Evolutionary conservation across 441 rosid species (phyloP).

Genomic region (Syzygium malaccense): DNA sequence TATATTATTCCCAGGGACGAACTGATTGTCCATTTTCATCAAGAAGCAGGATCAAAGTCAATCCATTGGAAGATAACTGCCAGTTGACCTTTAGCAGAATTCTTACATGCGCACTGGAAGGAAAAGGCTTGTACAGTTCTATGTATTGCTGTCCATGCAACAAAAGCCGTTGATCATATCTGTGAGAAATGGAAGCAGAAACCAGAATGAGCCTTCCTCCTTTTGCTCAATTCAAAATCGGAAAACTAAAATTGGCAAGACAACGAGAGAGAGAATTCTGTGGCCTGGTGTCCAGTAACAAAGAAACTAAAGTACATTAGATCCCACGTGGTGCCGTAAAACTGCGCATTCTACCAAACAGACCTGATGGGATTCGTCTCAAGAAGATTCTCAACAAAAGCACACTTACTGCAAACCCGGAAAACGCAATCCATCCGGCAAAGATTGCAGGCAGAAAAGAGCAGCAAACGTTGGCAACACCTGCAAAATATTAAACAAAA

Average conservation of each 20-base stretch:
- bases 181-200: constrained; percentile 14
- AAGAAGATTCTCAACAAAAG: not conserved
- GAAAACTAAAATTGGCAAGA: not conserved
- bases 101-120: constrained; percentile 69
- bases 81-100: not conserved
- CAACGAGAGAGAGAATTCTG: not conserved
- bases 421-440: constrained; percentile 19
- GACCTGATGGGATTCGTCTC: not conserved
- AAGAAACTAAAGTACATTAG: not conserved
- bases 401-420: constrained; percentile 67
- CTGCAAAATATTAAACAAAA: constrained; percentile 19
- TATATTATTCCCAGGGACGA: not conserved
- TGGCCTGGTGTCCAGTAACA: not conserved
- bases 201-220: not conserved
- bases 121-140: constrained; percentile 69
- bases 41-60: not conserved
- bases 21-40: not conserved
- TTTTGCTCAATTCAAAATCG: not conserved
- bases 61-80: not conserved
- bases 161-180: constrained; percentile 69
- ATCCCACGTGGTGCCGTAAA: not conserved
- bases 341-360: not conserved
- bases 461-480: constrained; percentile 92
- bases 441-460: constrained; percentile 28
- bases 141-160: constrained; percentile 93